Evolutionary conservation across 768 basidiomycete genomes (phyloP), one percentile per base, ranked within the genome.

Genomic region (Rhodotorula graminis): DNA sequence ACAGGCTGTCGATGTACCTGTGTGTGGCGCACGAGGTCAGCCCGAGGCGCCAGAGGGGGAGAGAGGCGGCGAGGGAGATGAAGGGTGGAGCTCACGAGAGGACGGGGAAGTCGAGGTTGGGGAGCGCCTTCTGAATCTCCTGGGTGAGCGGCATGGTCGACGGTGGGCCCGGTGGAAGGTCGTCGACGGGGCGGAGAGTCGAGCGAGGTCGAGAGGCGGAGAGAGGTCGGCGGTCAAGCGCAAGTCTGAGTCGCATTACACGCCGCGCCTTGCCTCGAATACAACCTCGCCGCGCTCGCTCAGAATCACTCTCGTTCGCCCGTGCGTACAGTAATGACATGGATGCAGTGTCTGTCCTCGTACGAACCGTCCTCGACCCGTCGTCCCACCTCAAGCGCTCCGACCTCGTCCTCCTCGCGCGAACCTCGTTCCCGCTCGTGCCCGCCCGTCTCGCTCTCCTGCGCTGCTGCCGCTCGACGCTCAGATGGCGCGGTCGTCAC

Each of bases 1-100:
- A 73, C 60, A 73, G 67, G 14, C 47, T 50, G 61, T 69, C 62
- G 68, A 73, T 61, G 67, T 73, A 73, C 31, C 29, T 53, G 53
- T 15, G 12, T 11, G n/a, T 3, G 14, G 31, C 33, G 29, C 6
- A 10, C 11, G 50, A 23, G 18, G 56, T 14, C 10, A 11, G 33
- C 11, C 19, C 33, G 31, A 14, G 56, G 37, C 56, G 33, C 56
- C 33, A 23, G 56, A 4, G n/a, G 14, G 18, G 8, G 55, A 9
- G 16, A 15, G 55, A 8, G 15, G 31, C 44, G 19, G 27, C 29
- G 33, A 21, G 56, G 27, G 31, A 57, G 31, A 31, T 9, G 11
- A 25, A 10, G 31, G 31, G 11, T 52, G 23, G 23, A 56, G 37
- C 56, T 33, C 56, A 57, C 42, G 60, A 61, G 40, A 61, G 44